Conservation (phyloP, 805 yeast species). For the Schwanniomyces yamadae region DNA sequence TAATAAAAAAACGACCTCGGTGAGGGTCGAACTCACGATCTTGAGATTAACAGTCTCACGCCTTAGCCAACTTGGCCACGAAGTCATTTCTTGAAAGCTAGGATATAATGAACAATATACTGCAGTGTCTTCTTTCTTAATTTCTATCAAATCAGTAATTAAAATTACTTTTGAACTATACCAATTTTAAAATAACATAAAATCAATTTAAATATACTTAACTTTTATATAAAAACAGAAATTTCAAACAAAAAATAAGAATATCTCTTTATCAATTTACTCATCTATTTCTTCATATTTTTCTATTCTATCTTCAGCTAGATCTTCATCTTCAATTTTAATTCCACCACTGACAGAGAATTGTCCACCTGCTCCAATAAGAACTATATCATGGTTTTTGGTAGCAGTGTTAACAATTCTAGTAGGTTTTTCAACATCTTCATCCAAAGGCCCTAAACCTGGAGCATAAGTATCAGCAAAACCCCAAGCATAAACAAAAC, state of each 20-base stretch:
- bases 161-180: too few species aligned
- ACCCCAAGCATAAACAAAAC: slow-evolving; percentile 93
- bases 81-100: slow-evolving; percentile 15
- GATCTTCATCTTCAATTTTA: slow-evolving; percentile 53
- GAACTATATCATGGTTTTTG: slow-evolving; percentile 63
- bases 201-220: too few species aligned
- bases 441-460: slow-evolving; percentile 91
- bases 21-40: slow-evolving; percentile 29
- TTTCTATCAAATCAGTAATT: too few species aligned
- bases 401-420: slow-evolving; percentile 94
- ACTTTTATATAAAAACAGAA: neutral
- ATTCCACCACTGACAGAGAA: slow-evolving; percentile 87
- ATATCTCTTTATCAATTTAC: too few species aligned
- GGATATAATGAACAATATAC: too few species aligned
- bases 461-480: slow-evolving; percentile 96
- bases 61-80: slow-evolving; percentile 33
- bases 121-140: too few species aligned
- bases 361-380: slow-evolving; percentile 95
- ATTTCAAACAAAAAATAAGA: neutral
- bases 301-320: slow-evolving; percentile 48
- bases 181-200: too few species aligned
- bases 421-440: slow-evolving; percentile 84
- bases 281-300: slow-evolving; percentile 53
- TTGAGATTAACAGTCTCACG: slow-evolving; percentile 27
- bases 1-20: slow-evolving; percentile 20